A percentile compares a stretch with the other conserved stretches of the same genome.
Conservation (phyloP, 2,329 filamentous ascomycete genomes). For the Coniella vitis region DNA sequence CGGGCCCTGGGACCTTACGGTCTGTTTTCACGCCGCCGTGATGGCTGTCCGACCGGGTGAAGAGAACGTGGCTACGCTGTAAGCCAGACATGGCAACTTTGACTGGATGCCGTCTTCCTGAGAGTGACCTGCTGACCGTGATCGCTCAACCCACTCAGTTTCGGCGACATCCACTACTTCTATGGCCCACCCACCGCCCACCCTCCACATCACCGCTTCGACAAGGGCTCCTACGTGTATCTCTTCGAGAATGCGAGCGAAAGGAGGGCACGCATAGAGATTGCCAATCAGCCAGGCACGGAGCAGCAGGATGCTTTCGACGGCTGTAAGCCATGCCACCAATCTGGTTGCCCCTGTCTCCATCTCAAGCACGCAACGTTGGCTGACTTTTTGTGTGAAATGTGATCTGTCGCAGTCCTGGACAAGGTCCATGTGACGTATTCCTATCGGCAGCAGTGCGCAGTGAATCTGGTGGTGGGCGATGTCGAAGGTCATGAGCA, state of each 20-base stretch:
- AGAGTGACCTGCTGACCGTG: conserved; percentile 15
- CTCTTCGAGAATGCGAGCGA: conserved; percentile 67
- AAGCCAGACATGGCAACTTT: conserved; percentile 17
- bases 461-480: conserved; percentile 62
- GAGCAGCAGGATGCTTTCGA: conserved; percentile 74
- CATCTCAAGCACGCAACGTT: background rate
- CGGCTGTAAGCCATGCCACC: conserved; percentile 51
- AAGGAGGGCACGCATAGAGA: conserved; percentile 62
- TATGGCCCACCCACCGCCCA: conserved; percentile 60
- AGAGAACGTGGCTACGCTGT: conserved; percentile 42
- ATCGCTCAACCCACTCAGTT: conserved; percentile 41
- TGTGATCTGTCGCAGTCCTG: conserved; percentile 42
- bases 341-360: background rate
- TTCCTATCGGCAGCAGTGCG: conserved; percentile 66
- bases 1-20: too few relatives aligned
- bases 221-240: conserved; percentile 74
- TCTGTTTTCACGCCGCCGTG: background rate
- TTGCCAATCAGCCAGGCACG: conserved; percentile 68
- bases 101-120: too few relatives aligned
- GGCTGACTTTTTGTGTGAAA: conserved; percentile 17
- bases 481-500: conserved; percentile 45
- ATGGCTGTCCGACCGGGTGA: conserved; percentile 41
- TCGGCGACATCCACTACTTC: conserved; percentile 73
- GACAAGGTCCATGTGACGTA: conserved; percentile 60
- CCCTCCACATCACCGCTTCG: conserved; percentile 73